Evolutionary conservation across 2,329 filamentous ascomycete genomes (phyloP), one percentile per base, ranked within the genome.

Genomic region (Pestalotiopsis fici): DNA sequence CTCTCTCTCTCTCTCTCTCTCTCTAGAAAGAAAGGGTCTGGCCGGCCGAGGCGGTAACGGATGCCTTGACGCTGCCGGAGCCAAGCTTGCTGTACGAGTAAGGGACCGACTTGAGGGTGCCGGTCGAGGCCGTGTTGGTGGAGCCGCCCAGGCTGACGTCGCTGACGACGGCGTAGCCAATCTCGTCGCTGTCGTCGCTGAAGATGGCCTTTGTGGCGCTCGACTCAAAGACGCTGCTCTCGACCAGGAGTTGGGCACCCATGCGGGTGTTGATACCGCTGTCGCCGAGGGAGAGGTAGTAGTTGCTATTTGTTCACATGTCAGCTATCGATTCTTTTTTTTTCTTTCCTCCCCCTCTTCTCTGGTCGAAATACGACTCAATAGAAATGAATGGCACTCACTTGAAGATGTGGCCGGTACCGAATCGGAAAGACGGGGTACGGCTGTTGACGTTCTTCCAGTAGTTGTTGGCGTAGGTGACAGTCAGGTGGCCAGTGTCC

Each of bases 391-490:
- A 15, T 35, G 18, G 28, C 6, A 43, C 64, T 65, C 15, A 65
- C 64, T 87, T 89, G 74, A 74, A 83, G 73, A 85, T 77, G 79
- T 92, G 90, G 12, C 81, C 88, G 55, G 87, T 91, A 31, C 90
- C 90, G 80, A 92, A 92, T 71, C 90, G 88, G 76, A 91, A 76
- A 3, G 85, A 87, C 4, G 90, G 90, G 0, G 80, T 81, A 66
- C 90, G 89, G 7, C 86, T 89, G 83, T 90, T 88, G 75, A 91
- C 78, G 81, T 91, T 90, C 71, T 75, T 74, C 83, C 84, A 91
- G 82, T 87, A 83, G 85, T 92, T 92, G 83, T 91, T 87, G 79
- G 85, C 84, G 76, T 90, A 90, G 66, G 90, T 92, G 65, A 92
- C 81, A 74, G 82, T 86, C 59, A 92, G 82, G 74, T 89, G 83